Base-by-base conservation (phyloP, 257 asterid species). In the Hygrophila difformis region DNA sequence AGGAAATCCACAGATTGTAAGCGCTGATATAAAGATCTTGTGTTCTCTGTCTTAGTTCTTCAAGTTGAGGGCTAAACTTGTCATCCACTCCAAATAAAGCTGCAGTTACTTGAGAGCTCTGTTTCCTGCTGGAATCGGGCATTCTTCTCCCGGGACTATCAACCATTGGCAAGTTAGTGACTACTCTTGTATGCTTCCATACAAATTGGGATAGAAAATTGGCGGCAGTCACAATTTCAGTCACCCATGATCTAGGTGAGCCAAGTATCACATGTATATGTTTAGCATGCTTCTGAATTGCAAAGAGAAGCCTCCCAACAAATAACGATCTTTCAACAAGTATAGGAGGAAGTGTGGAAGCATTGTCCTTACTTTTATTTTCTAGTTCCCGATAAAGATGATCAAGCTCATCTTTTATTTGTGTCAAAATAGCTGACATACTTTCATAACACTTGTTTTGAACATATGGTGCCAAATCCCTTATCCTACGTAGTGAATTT, bases 251-350 rank as follows among this genome's bases (percentile, higher is more conserved):
- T 71, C 99, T 80, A 31, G 95, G 96, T 55, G 96, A 86, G 60
- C 99, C 99, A 52, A 91, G 94, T 57, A 91, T 55, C 34, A 82
- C 68, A n/a, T 93, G 82, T 29, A 91, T 73, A 72, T 86, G 99
- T 66, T 65, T 76, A 31, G 95, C 83, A 66, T 91, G 89, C 82
- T 82, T 91, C 59, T 81, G 96, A 71, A 91, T 79, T 26, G 96
- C 95, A 76, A 82, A 91, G 55, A 86, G 58, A 60, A 91, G 94
- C 49, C 96, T 76, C 40, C 99, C 96, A 39, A 86, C 74, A 64
- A 86, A 82, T 63, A 91, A 66, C 24, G 96, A 73, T 70, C 93
- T 78, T 74, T 86, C 95, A 53, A 86, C 93, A 51, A 80, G 67
- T 61, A 86, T 65, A 53, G 79, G 80, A 12, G 82, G 57, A 36